Percentiles rank a stretch among this genome's conserved stretches.
These are phyloP conservation scores for Paracamarosporium sp. DNA, from an alignment of 2,329 filamentous ascomycete species.

Conservation along the genomic window DNA sequence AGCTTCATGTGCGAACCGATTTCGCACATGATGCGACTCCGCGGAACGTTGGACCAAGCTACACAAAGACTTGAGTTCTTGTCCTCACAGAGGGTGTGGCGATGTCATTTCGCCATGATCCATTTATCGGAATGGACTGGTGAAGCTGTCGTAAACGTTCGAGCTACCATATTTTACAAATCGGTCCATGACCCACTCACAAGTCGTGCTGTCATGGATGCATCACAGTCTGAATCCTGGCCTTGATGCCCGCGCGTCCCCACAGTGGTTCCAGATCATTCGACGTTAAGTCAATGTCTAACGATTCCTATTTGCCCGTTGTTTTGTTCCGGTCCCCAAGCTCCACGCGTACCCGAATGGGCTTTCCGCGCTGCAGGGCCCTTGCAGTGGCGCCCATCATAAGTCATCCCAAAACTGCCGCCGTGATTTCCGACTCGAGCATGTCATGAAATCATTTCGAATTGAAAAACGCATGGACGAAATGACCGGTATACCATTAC, in stretches of 20 bases:
- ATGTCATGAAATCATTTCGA: constrained; percentile 46
- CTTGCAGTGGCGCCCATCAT: not conserved
- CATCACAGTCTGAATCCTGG: constrained; percentile 31
- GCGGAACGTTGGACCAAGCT: not conserved
- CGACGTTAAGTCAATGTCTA: constrained; percentile 4
- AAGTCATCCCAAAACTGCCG: not conserved
- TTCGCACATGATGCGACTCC: not conserved
- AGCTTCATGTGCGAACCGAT: not conserved
- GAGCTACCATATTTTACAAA: constrained; percentile 19
- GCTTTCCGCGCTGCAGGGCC: constrained; percentile 7
- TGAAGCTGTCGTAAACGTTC: constrained; percentile 12
- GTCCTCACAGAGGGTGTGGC: not conserved
- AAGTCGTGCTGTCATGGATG: constrained; percentile 38
- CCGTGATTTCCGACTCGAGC: constrained; percentile 30
- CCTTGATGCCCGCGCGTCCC: constrained; percentile 24
- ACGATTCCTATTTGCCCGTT: constrained; percentile 9
- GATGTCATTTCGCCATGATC: not conserved
- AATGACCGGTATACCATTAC: not conserved
- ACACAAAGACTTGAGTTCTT: not conserved
- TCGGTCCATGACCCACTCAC: too few relatives aligned
- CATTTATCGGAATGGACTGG: not conserved
- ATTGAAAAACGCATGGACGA: not conserved
- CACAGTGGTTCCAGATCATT: constrained; percentile 11
- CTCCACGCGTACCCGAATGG: not conserved
- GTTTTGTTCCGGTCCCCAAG: constrained; percentile 1